A percentile compares a stretch with the other conserved stretches of the same genome.
phyloP scores from a whole-genome alignment of 2,329 filamentous ascomycete genomes.

The Penicillium oxalicum region DNA sequence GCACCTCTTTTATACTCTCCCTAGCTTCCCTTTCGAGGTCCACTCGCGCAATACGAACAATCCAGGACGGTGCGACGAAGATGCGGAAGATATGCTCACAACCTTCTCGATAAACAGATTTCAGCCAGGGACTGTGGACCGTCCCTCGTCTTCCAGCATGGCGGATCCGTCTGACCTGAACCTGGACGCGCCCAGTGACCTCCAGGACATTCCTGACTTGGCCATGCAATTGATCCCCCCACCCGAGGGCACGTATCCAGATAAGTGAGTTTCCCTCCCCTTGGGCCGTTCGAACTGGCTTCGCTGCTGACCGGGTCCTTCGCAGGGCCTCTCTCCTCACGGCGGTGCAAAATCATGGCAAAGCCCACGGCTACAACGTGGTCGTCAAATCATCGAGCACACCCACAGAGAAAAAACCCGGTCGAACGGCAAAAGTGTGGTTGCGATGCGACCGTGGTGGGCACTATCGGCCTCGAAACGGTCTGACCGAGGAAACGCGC shows the following conservation, averaged over 20 bases:
- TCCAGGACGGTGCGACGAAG: conserved; percentile 8
- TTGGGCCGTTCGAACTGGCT: not conserved
- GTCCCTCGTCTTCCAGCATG: conserved; percentile 27
- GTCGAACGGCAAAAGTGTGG: conserved; percentile 42
- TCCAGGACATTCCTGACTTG: conserved; percentile 42
- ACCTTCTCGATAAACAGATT: conserved; percentile 2
- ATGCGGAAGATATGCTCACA: conserved; percentile 19
- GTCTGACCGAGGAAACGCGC: conserved; percentile 41
- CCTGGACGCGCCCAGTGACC: conserved; percentile 41
- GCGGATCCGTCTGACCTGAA: conserved; percentile 40
- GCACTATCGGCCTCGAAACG: conserved; percentile 41
- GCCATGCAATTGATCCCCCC: conserved; percentile 39
- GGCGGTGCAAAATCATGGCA: conserved; percentile 39
- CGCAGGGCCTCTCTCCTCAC: conserved; percentile 33
- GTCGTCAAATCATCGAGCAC: conserved; percentile 44
- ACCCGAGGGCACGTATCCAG: conserved; percentile 41
- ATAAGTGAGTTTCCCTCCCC: conserved; percentile 28
- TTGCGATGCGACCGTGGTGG: conserved; percentile 42
- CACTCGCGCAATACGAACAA: conserved; percentile 7
- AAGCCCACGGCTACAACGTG: conserved; percentile 41
- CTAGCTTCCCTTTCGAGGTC: conserved; percentile 4
- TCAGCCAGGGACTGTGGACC: conserved; percentile 12
- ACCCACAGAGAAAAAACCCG: conserved; percentile 42
- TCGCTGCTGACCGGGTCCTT: conserved; percentile 4
- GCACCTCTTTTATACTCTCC: conserved; percentile 28